Evolutionary conservation across 192 early-diverging fungal genomes (phyloP), one percentile per base, ranked within the genome.

Genomic region (Coemansia sp.): DNA sequence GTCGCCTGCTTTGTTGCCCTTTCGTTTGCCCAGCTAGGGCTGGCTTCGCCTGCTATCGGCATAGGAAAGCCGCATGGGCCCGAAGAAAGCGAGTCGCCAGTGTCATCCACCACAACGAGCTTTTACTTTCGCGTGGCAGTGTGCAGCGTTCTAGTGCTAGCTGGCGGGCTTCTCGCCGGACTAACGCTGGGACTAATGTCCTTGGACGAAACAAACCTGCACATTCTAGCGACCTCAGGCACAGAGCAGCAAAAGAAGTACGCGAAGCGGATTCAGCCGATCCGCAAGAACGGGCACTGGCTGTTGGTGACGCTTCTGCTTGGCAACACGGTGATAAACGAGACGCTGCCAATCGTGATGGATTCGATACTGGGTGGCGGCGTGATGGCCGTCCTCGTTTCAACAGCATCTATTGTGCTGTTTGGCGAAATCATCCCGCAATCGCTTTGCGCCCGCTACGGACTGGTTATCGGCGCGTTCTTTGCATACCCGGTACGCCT

Each of bases 361-460:
- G 88, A 95, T 66, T 87, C 86, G 15, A 85, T 94, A 4, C 84
- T 89, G 34, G 90, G 90, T 14, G 91, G 91, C 46, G 89, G 89
- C 52, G 95, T 94, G 1, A 81, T 90, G 21, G 97, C 96, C 26
- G 89, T 99, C 21, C 68, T 98, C 6, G 87, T 92, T 16, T 96
- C 95, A 6, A 97, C 94, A 2, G 88, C 87, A 0, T 76, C 95
- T 43, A 93, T 99, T 67, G 92, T 99, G 12, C 67, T 98, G 43
- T 98, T 96, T 83, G 94, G 97, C 66, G 97, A 99, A 87, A 93
- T 98, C 58, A 91, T 98, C 62, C 95, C 96, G 21, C 95, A 97
- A 67, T 91, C 95, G 11, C 82, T 96, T 8, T 97, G 94, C 64
- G 88, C 94, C 8, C 86, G 92, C 10, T 89, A 96, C 73, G 95